These are phyloP conservation scores for Mycotypha africana DNA, from an alignment of 371 early-diverging fungal species.

Conservation along the genomic window DNA sequence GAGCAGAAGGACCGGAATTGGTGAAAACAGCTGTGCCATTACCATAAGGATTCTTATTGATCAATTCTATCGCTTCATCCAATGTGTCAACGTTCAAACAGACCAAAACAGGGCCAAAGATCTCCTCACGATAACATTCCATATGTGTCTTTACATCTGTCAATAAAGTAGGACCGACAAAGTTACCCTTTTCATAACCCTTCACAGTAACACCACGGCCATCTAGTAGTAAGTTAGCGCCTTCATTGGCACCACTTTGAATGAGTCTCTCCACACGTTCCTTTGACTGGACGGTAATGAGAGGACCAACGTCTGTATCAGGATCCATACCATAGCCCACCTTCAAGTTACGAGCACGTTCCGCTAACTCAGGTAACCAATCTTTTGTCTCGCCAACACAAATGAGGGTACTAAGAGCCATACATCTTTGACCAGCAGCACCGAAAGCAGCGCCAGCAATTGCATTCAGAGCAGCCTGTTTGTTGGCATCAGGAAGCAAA, in stretches of 20 bases:
- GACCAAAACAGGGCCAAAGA: conserved; percentile 94
- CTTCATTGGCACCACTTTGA: conserved; percentile 82
- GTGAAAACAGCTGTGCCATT: conserved; percentile 97
- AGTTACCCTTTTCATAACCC: conserved; percentile 89
- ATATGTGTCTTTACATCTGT: conserved; percentile 76
- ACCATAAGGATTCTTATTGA: conserved; percentile 91
- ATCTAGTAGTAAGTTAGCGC: conserved; percentile 86
- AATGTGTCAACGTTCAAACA: conserved; percentile 80
- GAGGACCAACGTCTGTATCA: conserved; percentile 87
- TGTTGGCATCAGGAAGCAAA: conserved; percentile 87
- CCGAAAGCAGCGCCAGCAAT: conserved; percentile 96
- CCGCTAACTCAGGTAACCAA: conserved; percentile 89
- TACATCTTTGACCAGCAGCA: conserved; percentile 95
- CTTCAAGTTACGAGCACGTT: conserved; percentile 81
- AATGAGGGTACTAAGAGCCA: conserved; percentile 89
- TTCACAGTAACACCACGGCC: conserved; percentile 76
- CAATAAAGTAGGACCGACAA: conserved; percentile 91
- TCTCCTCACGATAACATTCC: conserved; percentile 94
- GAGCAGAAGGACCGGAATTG: conserved; percentile 84
- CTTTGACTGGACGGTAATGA: conserved; percentile 82
- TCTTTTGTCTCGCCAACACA: conserved; percentile 87
- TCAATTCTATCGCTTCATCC: conserved; percentile 89
- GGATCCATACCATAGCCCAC: conserved; percentile 86
- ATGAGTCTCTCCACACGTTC: conserved; percentile 77
- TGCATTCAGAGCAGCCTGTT: conserved; percentile 86